Base-by-base conservation (phyloP, 2,329 filamentous ascomycete species). In the Fusarium floridanum region DNA sequence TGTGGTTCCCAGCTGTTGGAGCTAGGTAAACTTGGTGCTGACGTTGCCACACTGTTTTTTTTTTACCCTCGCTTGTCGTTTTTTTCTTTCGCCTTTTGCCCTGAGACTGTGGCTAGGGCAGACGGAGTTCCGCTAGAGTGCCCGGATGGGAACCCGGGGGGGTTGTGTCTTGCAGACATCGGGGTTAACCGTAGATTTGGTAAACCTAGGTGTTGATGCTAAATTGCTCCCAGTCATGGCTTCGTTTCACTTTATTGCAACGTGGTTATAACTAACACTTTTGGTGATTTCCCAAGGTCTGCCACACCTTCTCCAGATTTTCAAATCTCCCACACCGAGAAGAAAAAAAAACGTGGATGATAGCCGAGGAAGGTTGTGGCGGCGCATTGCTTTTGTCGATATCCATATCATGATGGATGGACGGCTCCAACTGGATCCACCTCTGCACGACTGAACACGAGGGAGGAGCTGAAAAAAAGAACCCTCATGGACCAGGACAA, bases 21-120 rank as follows among this genome's bases (percentile, higher is more conserved):
- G 64, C 62, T 39, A 57, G 27, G 50, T 60, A 61, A 68, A 64
- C 59, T 59, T 37, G 39, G 65, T 57, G 68, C 67, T 71, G 67
- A 69, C 67, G 62, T 78, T 72, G 71, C 68, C 66, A 76, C 69
- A 65, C 36, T 64, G 63, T 66, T 61, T 37, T 57, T 69, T 56
- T 55, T 56, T 55, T 22, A 22, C 22, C 22, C 65, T 62, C 50
- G 37, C 61, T 64, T 55, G 55, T 43, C 43, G 36, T 6, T 48
- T 17, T 53, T 41, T 45, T 70, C 63, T 22, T 67, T 66, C 10
- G 45, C 27, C 50, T 73, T 76, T 73, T 64, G 39, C 53, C 61
- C 71, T 69, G 24, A 17, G 27, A 32, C 16, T 73, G 76, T 73
- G 69, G 73, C 71, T 77, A 62, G 66, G 68, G 62, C 66, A 64